Conservation (phyloP, 1,284 basidiomycete species). For the Marasmius tenuissimus region DNA sequence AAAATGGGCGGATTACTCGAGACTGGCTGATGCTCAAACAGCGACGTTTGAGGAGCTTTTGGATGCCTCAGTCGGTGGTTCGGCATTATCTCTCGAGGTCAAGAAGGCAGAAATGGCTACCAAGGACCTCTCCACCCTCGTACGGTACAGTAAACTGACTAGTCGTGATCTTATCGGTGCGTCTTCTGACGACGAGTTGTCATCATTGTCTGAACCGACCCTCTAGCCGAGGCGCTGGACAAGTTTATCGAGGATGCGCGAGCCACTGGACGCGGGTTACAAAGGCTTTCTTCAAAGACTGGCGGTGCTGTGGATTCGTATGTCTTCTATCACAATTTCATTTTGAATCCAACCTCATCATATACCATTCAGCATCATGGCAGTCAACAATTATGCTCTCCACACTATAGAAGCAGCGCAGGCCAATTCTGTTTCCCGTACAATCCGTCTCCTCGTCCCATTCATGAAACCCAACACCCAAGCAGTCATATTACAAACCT, state of each 20-base stretch:
- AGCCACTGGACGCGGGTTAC: conserved; percentile 54
- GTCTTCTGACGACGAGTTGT: not conserved
- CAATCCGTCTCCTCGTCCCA: conserved; percentile 44
- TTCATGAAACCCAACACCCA: conserved; percentile 38
- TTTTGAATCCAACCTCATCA: conserved; percentile 1
- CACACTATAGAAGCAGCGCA: conserved; percentile 54
- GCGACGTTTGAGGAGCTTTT: conserved; percentile 61
- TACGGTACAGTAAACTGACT: conserved; percentile 58
- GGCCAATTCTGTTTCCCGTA: conserved; percentile 32
- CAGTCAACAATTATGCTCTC: conserved; percentile 68
- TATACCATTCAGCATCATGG: conserved; percentile 53
- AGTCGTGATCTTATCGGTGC: conserved; percentile 49
- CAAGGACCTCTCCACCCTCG: conserved; percentile 58
- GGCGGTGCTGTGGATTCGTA: conserved; percentile 70
- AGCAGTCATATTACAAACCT: conserved; percentile 49
- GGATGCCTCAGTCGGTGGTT: conserved; percentile 54
- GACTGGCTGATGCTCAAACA: conserved; percentile 57
- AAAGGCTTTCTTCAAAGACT: conserved; percentile 59
- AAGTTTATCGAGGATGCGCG: conserved; percentile 61
- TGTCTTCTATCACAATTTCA: conserved; percentile 21
- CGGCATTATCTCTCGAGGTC: conserved; percentile 60
- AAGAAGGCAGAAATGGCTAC: conserved; percentile 78
- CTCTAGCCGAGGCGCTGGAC: conserved; percentile 39
- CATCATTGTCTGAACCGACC: not conserved
- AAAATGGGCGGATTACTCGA: conserved; percentile 58